A percentile compares a stretch with the other conserved stretches of the same genome.
Evolutionary conservation across 2,329 filamentous ascomycete genomes (phyloP).

Genomic region (Emericellopsis cladophorae): DNA sequence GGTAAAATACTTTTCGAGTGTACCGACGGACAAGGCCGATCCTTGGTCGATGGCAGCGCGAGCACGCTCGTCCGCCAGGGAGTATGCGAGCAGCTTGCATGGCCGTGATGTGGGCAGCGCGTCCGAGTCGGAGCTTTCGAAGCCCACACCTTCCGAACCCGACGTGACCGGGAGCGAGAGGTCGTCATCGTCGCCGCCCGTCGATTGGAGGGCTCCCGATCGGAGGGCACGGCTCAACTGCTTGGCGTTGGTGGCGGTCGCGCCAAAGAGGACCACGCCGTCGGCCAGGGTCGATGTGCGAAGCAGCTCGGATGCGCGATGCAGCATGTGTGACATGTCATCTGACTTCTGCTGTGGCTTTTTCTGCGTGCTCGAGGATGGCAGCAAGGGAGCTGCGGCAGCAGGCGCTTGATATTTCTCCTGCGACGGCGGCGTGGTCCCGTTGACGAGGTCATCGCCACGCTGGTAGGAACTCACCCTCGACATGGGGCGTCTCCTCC

Average conservation of each 20-base stretch:
- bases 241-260: slow-evolving; percentile 10
- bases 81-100: slow-evolving; percentile 15
- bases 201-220: slow-evolving; percentile 2
- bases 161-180: slow-evolving; percentile 2
- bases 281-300: slow-evolving; percentile 16
- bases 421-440: not conserved
- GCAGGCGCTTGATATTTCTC: no score
- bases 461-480: not conserved
- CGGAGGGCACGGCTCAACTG: slow-evolving; percentile 3
- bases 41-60: slow-evolving; percentile 13
- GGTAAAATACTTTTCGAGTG: slow-evolving; percentile 15
- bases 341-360: slow-evolving; percentile 2
- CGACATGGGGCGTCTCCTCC: not conserved
- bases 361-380: not conserved
- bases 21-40: slow-evolving; percentile 12
- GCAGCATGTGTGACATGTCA: slow-evolving; percentile 11
- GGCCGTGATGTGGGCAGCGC: slow-evolving; percentile 11
- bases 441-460: no score
- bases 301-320: slow-evolving; percentile 14
- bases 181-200: slow-evolving; percentile 9
- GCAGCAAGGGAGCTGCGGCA: not conserved
- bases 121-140: slow-evolving; percentile 16
- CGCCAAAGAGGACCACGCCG: slow-evolving; percentile 16
- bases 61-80: slow-evolving; percentile 11
- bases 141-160: slow-evolving; percentile 9